Base-by-base conservation (phyloP, 2,329 filamentous ascomycete species). In the Gnomoniopsis sp. region DNA sequence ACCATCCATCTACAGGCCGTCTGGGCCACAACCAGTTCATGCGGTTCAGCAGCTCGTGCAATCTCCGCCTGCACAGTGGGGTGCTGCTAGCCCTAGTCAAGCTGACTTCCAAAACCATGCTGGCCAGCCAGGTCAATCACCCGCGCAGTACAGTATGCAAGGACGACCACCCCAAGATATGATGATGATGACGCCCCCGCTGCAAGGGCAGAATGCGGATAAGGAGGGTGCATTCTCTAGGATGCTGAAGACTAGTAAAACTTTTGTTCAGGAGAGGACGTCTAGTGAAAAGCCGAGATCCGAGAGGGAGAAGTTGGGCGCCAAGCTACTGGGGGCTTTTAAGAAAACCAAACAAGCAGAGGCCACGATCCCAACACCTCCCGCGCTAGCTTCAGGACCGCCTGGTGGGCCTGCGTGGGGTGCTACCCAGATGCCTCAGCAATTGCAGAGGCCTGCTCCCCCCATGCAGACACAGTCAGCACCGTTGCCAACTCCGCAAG, bases 291-390 rank as follows among this genome's bases (percentile, higher is more conserved):
- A 67, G 50, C 59, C 65, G 11, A 65, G 62, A 19, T 49, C 62
- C 1, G 58, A 63, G 6, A 67, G 67, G 53, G 64, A 65, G 30
- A 67, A 66, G 17, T 68, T 67, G 50, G 55, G 64, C 7, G 53
- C 62, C 34, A 66, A 67, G 47, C 53, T 70, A 7, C 59, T 68
- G 38, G 61, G 61, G 14, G 67, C 65, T 2, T 68, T 70, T 22
- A 59, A 59, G 49, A 59, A 59, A 6, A 62, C 66, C 8, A 70
- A 68, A 58, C 63, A 67, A 41, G 50, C 61, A 22, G 65, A 69
- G 8, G 51, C 60, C 3, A 59, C 53, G 2, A 64, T 61, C 12
- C 63, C 65, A 11, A 33, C 33, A 2, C 34, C 36, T 43, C 33
- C 33, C 1, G 34, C 53, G 21, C 44, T 12, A 2, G 11, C 44